Percentiles rank a stretch among this genome's conserved stretches.
These are phyloP conservation scores for Sarcodon aspratus DNA, from an alignment of 768 basidiomycete genomes.

Conservation along the genomic window DNA sequence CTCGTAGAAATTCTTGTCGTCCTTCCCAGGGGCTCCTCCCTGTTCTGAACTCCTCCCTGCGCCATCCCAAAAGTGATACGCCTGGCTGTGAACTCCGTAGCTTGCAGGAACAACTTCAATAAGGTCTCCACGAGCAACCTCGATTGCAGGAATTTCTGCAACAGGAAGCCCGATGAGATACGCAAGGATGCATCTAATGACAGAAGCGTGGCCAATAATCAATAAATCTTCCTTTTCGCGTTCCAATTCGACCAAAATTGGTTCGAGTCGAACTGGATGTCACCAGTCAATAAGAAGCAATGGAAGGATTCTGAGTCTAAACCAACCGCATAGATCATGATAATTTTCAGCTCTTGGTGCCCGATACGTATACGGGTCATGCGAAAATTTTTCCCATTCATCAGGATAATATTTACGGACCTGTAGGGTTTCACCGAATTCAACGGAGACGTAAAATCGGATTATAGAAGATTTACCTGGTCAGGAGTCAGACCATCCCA, in stretches of 20 bases:
- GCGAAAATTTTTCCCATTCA: conserved; percentile 88
- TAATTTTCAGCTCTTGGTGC: conserved; percentile 95
- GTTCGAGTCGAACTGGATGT: conserved; percentile 81
- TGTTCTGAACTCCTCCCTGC: conserved; percentile 19
- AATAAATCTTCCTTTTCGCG: conserved; percentile 89
- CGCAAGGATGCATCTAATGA: conserved; percentile 90
- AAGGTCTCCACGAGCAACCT: conserved; percentile 93
- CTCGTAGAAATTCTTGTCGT: conserved; percentile 79
- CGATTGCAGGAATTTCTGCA: conserved; percentile 94
- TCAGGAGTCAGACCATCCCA: conserved; percentile 94
- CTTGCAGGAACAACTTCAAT: conserved; percentile 85
- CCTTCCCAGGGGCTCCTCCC: conserved; percentile 25
- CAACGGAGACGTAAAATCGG: background rate
- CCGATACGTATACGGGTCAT: conserved; percentile 87
- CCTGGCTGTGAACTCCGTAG: conserved; percentile 83
- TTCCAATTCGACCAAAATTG: conserved; percentile 86
- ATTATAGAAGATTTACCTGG: conserved; percentile 39
- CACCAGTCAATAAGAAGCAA: conserved; percentile 4
- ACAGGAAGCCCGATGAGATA: conserved; percentile 92
- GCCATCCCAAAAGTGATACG: conserved; percentile 86
- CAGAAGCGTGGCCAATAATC: conserved; percentile 95
- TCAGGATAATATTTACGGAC: conserved; percentile 71
- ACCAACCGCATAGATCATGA: conserved; percentile 79
- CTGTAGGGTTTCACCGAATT: background rate
- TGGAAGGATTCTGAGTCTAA: background rate